Base-by-base conservation (phyloP, 2,329 filamentous ascomycete genomes). In the Teratosphaeriaceae sp. region DNA sequence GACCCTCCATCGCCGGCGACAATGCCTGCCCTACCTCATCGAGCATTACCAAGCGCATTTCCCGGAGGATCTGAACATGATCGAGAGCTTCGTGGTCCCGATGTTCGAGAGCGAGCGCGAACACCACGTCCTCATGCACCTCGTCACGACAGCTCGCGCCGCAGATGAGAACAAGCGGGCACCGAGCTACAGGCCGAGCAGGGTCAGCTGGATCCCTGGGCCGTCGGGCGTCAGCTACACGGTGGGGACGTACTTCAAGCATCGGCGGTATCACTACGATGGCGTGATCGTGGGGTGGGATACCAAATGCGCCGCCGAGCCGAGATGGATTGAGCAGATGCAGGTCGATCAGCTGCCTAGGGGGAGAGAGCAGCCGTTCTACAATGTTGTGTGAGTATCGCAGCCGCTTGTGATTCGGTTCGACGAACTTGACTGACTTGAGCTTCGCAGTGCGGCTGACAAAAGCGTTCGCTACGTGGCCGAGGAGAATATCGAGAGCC, bases 211-310 rank as follows among this genome's bases (percentile, higher is more conserved):
- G 30, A 42, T 42, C 15, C 44, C 44, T 9, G 44, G 44, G 6
- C 21, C 36, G 22, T 9, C 16, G 2, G 43, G 38, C 12, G 77
- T 88, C 39, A 74, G 67, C 47, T 90, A 79, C 62, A 78, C 73
- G 39, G 76, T 95, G 38, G 92, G 92, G 1, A 84, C 94, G 55
- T 75, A 95, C 5, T 94, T 97, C 60, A 76, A 75, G 37, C 92
- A 98, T 65, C 79, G 74, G 48, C 77, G 88, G 35, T 95, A 92
- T 61, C 70, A 75, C 16, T 95, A 90, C 61, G 71, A 82, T 38
- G 89, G 84, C 15, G 76, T 94, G 20, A 85, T 98, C 45, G 86
- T 84, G 12, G 89, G 89, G n/a, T 98, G 90, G 89, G 82, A 85
- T 38, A 67, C 69, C 13, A 71, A 73, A 49, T 83, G 74, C 57